Evolutionary conservation across 1,284 basidiomycete genomes (phyloP), one percentile per base, ranked within the genome.

Genomic region (Crucibulum cyathiforme): DNA sequence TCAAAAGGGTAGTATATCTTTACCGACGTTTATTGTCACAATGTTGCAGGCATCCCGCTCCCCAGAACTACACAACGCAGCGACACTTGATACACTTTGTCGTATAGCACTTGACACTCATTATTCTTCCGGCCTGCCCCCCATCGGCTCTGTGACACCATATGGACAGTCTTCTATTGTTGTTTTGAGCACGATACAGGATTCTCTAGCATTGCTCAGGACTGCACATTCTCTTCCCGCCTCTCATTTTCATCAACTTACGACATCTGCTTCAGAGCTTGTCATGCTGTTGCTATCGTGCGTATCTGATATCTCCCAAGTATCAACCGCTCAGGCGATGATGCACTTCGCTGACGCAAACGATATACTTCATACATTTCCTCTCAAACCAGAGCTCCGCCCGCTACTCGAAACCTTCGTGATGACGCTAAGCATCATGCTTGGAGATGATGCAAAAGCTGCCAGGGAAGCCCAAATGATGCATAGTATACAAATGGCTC

Each of bases 11-110:
- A 71, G 87, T 39, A 71, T 93, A 9, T 84, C 88, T 5, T 74
- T 89, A 9, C 70, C 85, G 5, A 79, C 80, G 9, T 90, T 88
- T 67, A 80, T 90, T 7, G 70, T 85, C 5, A 86, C 86, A 3
- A 74, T 84, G 35, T 77, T 85, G 19, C 78, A 82, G 59, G 82
- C 82, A 15, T 80, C 80, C 58, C 76, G 78, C n/a, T 82, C 82
- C 5, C 73, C 80, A 15, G 80, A 87, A 39, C 67, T 91, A 36
- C 88, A 89, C 63, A 80, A 85, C 43, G 76, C 83, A 8, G 82
- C 86, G 0, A 92, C 90, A 2, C 77, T 93, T 41, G 85, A 90
- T 67, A 82, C 83, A 65, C 82, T 93, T 8, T 92, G 89, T 71
- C 83, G 83, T 50, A 78, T 87, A 43, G 86, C 84, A 7, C 75